phyloP scores from a whole-genome alignment of 2,329 filamentous ascomycete genomes.

The Diaporthe destruens region DNA sequence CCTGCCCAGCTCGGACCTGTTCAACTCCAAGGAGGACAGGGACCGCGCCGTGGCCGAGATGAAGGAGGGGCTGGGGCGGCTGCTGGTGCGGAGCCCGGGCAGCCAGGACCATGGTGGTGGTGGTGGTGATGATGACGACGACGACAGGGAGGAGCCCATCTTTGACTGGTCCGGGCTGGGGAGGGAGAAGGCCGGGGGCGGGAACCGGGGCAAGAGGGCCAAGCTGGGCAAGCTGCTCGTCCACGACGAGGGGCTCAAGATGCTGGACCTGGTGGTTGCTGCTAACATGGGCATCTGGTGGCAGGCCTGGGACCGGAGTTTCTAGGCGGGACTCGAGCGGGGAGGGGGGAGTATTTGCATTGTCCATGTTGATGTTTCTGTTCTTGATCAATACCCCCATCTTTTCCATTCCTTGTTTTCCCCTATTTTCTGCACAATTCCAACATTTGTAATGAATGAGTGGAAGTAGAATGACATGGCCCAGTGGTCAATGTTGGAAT shows the following conservation, averaged over 20 bases:
- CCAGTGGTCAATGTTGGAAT: not conserved
- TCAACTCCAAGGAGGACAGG: constrained; percentile 54
- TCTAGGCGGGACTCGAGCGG: constrained; percentile 36
- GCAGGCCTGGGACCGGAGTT: constrained; percentile 80
- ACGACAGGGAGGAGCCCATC: constrained; percentile 54
- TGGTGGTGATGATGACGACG: constrained; percentile 57
- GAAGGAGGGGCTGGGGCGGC: constrained; percentile 55
- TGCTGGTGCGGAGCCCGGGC: constrained; percentile 49
- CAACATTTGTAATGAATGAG: not conserved
- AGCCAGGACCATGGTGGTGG: constrained; percentile 53
- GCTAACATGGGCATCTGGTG: constrained; percentile 96
- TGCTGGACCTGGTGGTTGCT: constrained; percentile 92
- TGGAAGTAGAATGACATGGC: not conserved
- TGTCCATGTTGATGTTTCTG: not conserved
- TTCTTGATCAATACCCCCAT: constrained; percentile 30
- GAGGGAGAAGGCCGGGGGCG: constrained; percentile 86
- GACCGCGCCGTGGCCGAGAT: constrained; percentile 47
- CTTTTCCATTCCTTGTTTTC: not conserved
- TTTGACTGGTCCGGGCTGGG: constrained; percentile 80
- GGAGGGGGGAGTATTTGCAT: not conserved
- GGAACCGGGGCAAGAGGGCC: constrained; percentile 84
- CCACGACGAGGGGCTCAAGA: constrained; percentile 90
- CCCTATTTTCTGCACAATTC: not conserved
- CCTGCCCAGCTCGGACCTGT: constrained; percentile 72
- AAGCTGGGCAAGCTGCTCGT: constrained; percentile 96